phyloP scores from a whole-genome alignment of 1,284 basidiomycete species.

The Ceratobasidium sp. region DNA sequence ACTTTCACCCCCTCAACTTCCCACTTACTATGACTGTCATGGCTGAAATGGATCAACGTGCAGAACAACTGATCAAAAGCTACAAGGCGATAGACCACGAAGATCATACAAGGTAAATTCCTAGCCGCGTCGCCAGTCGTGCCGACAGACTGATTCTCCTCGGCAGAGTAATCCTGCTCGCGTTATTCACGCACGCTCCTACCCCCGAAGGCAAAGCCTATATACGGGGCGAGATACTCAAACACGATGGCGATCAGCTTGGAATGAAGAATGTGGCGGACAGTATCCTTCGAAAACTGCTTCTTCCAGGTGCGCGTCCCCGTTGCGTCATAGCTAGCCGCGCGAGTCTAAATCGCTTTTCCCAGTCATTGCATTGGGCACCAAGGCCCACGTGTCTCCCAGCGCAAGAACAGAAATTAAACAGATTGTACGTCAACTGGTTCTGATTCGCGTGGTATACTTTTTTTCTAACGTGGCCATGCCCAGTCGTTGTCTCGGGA shows the following conservation, averaged over 20 bases:
- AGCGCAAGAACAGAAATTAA: conserved; percentile 29
- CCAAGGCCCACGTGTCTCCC: conserved; percentile 32
- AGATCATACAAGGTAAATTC: conserved; percentile 9
- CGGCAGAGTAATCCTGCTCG: conserved; percentile 24
- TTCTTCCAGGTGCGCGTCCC: conserved; percentile 17
- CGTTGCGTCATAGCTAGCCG: background rate
- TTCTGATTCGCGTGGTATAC: background rate
- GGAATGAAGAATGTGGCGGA: conserved; percentile 31
- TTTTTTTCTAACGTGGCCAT: background rate
- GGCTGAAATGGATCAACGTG: conserved; percentile 5
- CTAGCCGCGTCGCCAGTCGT: background rate
- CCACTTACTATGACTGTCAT: conserved; percentile 3
- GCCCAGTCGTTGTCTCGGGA: conserved; percentile 28
- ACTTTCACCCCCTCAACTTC: background rate
- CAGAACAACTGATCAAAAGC: conserved; percentile 3
- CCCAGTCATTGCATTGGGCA: conserved; percentile 27
- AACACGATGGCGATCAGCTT: conserved; percentile 12
- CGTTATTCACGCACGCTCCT: conserved; percentile 18
- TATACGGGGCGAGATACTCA: conserved; percentile 26
- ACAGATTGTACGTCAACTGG: conserved; percentile 19
- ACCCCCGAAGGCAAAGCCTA: conserved; percentile 32
- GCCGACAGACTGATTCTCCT: background rate
- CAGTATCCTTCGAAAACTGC: conserved; percentile 25
- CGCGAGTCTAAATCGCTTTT: background rate
- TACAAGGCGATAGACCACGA: conserved; percentile 18